phyloP scores from a whole-genome alignment of 1,284 basidiomycete species.

The Grifola frondosa region DNA sequence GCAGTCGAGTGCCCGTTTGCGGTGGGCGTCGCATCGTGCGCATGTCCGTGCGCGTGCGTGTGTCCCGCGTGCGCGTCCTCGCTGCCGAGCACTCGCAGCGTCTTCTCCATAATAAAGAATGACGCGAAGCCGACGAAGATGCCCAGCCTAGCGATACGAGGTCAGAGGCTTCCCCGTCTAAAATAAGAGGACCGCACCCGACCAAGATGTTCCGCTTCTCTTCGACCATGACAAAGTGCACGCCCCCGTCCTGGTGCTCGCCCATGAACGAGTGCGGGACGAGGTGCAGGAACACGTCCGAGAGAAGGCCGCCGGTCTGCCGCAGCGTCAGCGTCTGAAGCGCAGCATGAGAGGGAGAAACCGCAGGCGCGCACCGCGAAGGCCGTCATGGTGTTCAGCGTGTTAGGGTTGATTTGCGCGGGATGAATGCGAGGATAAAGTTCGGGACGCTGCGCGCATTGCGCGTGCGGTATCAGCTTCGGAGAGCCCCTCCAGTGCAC shows the following conservation, averaged over 20 bases:
- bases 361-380: constrained; percentile 60
- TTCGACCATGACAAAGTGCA: constrained; percentile 78
- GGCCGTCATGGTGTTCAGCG: constrained; percentile 88
- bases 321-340: constrained; percentile 23
- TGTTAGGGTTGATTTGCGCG: constrained; percentile 77
- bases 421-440: constrained; percentile 89
- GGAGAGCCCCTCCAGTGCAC: too few relatives aligned
- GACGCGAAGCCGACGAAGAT: constrained; percentile 84
- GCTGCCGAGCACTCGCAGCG: constrained; percentile 75
- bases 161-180: neutral
- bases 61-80: constrained; percentile 48
- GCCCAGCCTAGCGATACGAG: constrained; percentile 50
- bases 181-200: constrained; percentile 49
- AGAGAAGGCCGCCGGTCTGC: constrained; percentile 85
- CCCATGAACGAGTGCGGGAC: constrained; percentile 90
- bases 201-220: constrained; percentile 88
- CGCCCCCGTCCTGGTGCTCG: constrained; percentile 69
- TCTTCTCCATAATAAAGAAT: constrained; percentile 91
- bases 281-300: constrained; percentile 87
- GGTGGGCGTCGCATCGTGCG: constrained; percentile 35
- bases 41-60: constrained; percentile 58
- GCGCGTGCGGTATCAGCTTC: too few relatives aligned
- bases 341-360: constrained; percentile 4
- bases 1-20: constrained; percentile 33
- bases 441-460: constrained; percentile 78